A percentile compares a stretch with the other conserved stretches of the same genome.
These are phyloP conservation scores for Monosporascus ibericus DNA, from an alignment of 2,329 filamentous ascomycete genomes.

Conservation along the genomic window DNA sequence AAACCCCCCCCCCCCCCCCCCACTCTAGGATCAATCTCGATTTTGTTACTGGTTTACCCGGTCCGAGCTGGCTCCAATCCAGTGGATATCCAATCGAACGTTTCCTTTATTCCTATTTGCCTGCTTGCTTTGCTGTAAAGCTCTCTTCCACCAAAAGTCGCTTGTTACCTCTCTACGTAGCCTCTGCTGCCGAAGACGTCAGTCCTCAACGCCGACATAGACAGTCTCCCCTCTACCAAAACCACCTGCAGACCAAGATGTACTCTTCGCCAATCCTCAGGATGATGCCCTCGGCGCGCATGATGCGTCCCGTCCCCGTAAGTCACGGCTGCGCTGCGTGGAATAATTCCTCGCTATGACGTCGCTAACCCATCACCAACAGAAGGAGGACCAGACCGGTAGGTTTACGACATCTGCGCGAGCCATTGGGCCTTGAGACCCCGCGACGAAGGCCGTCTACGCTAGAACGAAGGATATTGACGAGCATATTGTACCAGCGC, in stretches of 20 bases:
- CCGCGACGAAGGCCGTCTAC: slow-evolving; percentile 1
- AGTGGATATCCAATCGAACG: background rate
- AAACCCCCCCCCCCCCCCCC: too few species aligned
- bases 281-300: slow-evolving; percentile 61
- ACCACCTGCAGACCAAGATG: slow-evolving; percentile 41
- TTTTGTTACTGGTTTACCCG: background rate
- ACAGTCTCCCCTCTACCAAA: slow-evolving; percentile 17
- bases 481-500: slow-evolving; percentile 51
- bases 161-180: background rate
- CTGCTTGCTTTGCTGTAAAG: background rate
- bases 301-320: slow-evolving; percentile 70
- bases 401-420: slow-evolving; percentile 33
- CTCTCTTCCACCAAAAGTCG: background rate
- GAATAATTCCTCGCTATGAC: slow-evolving; percentile 23
- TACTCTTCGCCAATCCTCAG: slow-evolving; percentile 59
- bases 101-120: background rate
- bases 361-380: slow-evolving; percentile 29
- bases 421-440: slow-evolving; percentile 12
- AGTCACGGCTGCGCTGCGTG: slow-evolving; percentile 29
- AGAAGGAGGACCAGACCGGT: slow-evolving; percentile 65
- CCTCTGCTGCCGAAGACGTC: slow-evolving; percentile 3
- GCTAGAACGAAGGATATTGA: slow-evolving; percentile 11
- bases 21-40: background rate
- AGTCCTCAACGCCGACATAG: slow-evolving; percentile 4
- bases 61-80: background rate